These are phyloP conservation scores for Barnettozyma wickerhamii DNA, from an alignment of 805 yeast genomes.

Conservation along the genomic window DNA sequence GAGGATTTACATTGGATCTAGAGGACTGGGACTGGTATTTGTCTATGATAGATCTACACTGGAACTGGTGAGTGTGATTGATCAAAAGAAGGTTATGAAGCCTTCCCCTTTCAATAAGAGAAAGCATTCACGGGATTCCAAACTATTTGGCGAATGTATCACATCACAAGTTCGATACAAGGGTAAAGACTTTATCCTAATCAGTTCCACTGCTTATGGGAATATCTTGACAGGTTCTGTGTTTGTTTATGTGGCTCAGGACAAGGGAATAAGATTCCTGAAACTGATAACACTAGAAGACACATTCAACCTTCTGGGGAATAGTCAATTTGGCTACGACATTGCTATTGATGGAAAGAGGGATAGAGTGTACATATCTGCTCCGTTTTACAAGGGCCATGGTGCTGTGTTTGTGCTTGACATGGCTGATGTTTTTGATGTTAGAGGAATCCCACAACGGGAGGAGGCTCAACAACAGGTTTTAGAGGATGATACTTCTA, in stretches of 20 bases:
- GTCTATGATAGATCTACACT: constrained; percentile 26
- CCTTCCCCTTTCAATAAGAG: background rate
- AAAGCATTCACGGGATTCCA: constrained; percentile 11
- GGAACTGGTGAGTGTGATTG: constrained; percentile 13
- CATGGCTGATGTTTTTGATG: constrained; percentile 17
- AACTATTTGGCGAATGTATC: constrained; percentile 19
- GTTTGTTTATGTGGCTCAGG: constrained; percentile 25
- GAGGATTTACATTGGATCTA: constrained; percentile 32
- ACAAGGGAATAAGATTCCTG: background rate
- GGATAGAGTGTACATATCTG: constrained; percentile 31
- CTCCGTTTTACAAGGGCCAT: constrained; percentile 45
- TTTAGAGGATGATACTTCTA: background rate
- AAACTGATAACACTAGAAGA: constrained; percentile 1
- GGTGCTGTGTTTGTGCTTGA: constrained; percentile 40
- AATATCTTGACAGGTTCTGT: constrained; percentile 40
- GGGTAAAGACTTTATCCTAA: constrained; percentile 12
- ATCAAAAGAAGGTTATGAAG: constrained; percentile 8
- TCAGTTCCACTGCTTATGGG: constrained; percentile 11
- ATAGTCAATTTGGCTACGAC: constrained; percentile 17
- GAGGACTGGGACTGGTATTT: constrained; percentile 34
- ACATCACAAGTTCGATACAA: constrained; percentile 12
- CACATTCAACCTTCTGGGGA: constrained; percentile 6
- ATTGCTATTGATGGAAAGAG: constrained; percentile 11
- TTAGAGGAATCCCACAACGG: constrained; percentile 13
- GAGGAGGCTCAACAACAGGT: background rate